Evolutionary conservation across 148 eudicot species (phyloP).

Genomic region (Oxyria digyna): DNA sequence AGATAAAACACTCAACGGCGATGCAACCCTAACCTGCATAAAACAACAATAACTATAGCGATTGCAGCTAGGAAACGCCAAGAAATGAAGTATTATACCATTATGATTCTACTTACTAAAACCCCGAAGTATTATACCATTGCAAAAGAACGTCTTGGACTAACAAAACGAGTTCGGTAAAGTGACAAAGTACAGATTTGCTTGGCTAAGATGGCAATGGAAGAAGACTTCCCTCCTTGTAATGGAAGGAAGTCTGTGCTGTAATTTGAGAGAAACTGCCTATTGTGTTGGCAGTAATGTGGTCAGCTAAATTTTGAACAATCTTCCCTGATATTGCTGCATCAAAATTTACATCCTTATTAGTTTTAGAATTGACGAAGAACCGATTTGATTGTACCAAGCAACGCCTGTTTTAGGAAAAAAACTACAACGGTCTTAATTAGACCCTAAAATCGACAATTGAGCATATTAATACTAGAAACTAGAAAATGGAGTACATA

Average conservation of each 20-base stretch:
- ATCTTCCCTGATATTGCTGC: conserved; percentile 88
- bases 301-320: conserved; percentile 67
- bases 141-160: conserved; percentile 66
- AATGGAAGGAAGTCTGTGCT: conserved; percentile 59
- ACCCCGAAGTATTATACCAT: no score
- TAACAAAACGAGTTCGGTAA: conserved; percentile 33
- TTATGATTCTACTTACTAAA: no score
- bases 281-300: conserved; percentile 63
- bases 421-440: not conserved
- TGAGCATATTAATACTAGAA: not conserved
- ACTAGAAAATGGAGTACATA: not conserved
- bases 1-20: no score
- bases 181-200: conserved; percentile 45
- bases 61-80: conserved; percentile 27
- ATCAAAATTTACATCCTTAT: conserved; percentile 52
- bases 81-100: conserved; percentile 15
- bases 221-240: conserved; percentile 60
- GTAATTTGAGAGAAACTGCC: conserved; percentile 47
- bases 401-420: not conserved
- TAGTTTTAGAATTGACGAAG: no score
- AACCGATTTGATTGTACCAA: conserved; percentile 14
- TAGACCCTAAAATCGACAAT: not conserved
- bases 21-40: no score
- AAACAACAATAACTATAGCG: no score
- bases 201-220: conserved; percentile 58